Evolutionary conservation across 306 rosid species (phyloP), one percentile per base, ranked within the genome.

Genomic region (Acacia acuminata): DNA sequence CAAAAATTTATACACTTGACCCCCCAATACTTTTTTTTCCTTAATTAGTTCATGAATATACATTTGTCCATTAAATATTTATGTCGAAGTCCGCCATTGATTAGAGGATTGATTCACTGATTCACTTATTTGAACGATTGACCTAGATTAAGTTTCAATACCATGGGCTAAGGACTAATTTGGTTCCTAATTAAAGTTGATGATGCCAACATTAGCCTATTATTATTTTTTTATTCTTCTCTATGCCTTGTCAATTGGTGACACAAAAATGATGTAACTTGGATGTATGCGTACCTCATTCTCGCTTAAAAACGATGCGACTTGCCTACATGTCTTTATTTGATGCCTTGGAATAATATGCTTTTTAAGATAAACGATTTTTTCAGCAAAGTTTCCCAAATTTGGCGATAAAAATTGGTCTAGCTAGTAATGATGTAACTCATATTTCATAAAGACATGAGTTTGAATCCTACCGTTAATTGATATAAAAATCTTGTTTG

Each of bases 141-240:
- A 8, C 47, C 12, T 2, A 7, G 3, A 43, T 43, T 10, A 43
- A 43, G 47, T 8, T 43, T 43, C 3, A 43, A 43, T 2, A 43
- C 47, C 47, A 11, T 47, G 51, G 5, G 51, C 47, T 51, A 51
- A 71, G 51, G 73, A 77, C 85, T 84, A 84, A 74, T 66, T 77
- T n/a, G 2, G 11, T 77, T 42, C 43, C 48, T 17, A 19, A 36
- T 61, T 68, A 7, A 84, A 87, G 89, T 84, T 87, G 84, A 81
- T 34, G 19, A 73, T 87, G 89, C 84, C 78, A 81, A 50, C 42
- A 77, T 60, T 56, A 56, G 63, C 32, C 2, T 30, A 30, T 30
- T 30, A 30, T 30, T 30, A 30, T 30, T 30, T 30, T 30, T 1
- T 30, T 1, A 30, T 30, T 30, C 32, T 30, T 30, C 81, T 19